phyloP scores from a whole-genome alignment of 352 stramenopile species.

The Globisporangium parvum region DNA sequence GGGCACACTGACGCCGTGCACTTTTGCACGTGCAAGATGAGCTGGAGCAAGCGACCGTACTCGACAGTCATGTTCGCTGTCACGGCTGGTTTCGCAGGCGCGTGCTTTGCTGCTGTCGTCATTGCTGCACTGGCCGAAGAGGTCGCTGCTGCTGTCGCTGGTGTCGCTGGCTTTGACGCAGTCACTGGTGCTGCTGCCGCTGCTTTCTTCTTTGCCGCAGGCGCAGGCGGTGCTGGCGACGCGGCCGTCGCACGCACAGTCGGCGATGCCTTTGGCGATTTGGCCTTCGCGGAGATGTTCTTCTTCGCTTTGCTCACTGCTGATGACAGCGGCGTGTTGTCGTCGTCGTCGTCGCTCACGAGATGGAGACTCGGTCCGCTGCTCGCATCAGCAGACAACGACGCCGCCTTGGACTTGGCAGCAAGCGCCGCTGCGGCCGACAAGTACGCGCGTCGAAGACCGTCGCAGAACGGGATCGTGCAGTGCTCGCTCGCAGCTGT shows the following conservation, averaged over 20 bases:
- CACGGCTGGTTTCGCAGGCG: slow-evolving; percentile 28
- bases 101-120: slow-evolving; percentile 14
- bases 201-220: slow-evolving; percentile 24
- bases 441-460: slow-evolving; percentile 52
- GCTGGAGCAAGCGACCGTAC: slow-evolving; percentile 77
- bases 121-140: slow-evolving; percentile 5
- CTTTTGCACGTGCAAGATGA: slow-evolving; percentile 84
- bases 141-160: slow-evolving; percentile 9
- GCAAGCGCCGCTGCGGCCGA: slow-evolving; percentile 29
- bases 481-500: slow-evolving; percentile 62
- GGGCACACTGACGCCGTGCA: slow-evolving; percentile 54
- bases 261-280: slow-evolving; percentile 48
- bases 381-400: slow-evolving; percentile 10
- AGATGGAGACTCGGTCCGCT: slow-evolving; percentile 5
- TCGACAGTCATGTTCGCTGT: slow-evolving; percentile 71
- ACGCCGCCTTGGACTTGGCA: slow-evolving; percentile 23
- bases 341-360: slow-evolving; percentile 57
- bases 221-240: slow-evolving; percentile 1
- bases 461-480: slow-evolving; percentile 81
- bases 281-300: slow-evolving; percentile 38
- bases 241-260: slow-evolving; percentile 9
- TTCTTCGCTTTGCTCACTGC: slow-evolving; percentile 66
- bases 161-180: slow-evolving; percentile 12
- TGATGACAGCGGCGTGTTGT: slow-evolving; percentile 68
- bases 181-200: slow-evolving; percentile 2